Evolutionary conservation across 306 rosid species (phyloP).

Genomic region (Trichosanthes truncata): DNA sequence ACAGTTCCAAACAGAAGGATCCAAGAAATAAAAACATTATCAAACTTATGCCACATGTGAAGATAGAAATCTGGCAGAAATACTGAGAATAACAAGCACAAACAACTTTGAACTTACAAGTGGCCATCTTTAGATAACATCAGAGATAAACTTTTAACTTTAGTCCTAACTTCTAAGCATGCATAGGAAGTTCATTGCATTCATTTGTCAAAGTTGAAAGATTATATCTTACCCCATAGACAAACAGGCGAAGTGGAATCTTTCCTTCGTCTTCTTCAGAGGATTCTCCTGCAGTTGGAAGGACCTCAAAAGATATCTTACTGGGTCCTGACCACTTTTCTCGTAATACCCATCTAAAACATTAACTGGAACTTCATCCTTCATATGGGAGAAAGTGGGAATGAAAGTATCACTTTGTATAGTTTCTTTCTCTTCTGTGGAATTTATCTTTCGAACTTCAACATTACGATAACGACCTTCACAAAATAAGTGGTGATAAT

Average conservation of each 20-base stretch:
- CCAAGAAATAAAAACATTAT: background rate
- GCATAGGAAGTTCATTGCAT: constrained; percentile 1
- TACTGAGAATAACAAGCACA: background rate
- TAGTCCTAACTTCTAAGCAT: no score
- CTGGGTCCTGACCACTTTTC: constrained; percentile 20
- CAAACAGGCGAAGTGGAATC: constrained; percentile 50
- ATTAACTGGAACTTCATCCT: constrained; percentile 34
- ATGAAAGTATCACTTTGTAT: constrained; percentile 21
- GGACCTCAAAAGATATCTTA: constrained; percentile 27
- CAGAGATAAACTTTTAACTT: no score
- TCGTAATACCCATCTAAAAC: constrained; percentile 20
- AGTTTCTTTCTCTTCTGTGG: constrained; percentile 35
- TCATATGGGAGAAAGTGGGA: constrained; percentile 24
- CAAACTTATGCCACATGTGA: background rate
- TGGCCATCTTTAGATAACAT: background rate
- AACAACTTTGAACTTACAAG: background rate
- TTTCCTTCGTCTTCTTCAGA: constrained; percentile 26
- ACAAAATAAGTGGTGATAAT: constrained; percentile 16
- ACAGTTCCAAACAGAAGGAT: background rate
- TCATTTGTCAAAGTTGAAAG: constrained; percentile 10
- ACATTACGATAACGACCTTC: constrained; percentile 67
- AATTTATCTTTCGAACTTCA: constrained; percentile 67
- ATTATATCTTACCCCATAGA: constrained; percentile 68
- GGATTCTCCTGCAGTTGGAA: constrained; percentile 33
- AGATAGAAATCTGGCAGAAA: background rate